Conservation (phyloP, 1,284 basidiomycete genomes). For the Moniliella sp. region DNA sequence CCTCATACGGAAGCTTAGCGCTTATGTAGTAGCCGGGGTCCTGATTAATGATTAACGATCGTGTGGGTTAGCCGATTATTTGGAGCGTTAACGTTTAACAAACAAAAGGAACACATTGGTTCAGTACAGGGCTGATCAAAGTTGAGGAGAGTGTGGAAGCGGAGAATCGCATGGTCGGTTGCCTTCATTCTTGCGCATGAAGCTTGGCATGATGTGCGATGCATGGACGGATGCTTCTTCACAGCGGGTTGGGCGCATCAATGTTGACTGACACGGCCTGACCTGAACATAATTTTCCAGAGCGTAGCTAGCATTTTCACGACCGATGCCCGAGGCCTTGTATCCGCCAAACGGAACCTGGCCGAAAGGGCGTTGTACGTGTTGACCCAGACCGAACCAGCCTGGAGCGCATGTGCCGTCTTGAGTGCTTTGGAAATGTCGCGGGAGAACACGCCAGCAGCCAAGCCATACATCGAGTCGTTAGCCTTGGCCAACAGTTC, state of each 20-base stretch:
- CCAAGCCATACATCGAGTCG: constrained; percentile 69
- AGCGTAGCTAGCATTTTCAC: constrained; percentile 28
- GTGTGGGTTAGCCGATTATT: no score
- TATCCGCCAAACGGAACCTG: constrained; percentile 17
- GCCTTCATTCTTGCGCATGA: no score
- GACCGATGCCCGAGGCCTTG: constrained; percentile 24
- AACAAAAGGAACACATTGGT: no score
- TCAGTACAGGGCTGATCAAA: no score
- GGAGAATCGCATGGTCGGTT: no score
- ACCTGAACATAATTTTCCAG: constrained; percentile 53
- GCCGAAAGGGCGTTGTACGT: constrained; percentile 13
- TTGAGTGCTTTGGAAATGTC: constrained; percentile 54
- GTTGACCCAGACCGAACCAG: constrained; percentile 66
- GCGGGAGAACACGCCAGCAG: constrained; percentile 63
- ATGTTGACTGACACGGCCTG: constrained; percentile 63
- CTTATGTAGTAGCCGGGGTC: no score
- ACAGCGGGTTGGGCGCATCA: constrained; percentile 14
- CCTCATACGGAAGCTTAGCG: no score
- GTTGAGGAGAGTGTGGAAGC: no score
- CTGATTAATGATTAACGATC: no score
- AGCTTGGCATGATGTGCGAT: no score
- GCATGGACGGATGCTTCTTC: no score
- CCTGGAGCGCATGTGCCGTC: constrained; percentile 54
- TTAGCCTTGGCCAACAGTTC: constrained; percentile 52
- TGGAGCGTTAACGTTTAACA: no score